These are phyloP conservation scores for Dysphania ambrosioides DNA, from an alignment of 148 eudicot genomes.

Conservation along the genomic window DNA sequence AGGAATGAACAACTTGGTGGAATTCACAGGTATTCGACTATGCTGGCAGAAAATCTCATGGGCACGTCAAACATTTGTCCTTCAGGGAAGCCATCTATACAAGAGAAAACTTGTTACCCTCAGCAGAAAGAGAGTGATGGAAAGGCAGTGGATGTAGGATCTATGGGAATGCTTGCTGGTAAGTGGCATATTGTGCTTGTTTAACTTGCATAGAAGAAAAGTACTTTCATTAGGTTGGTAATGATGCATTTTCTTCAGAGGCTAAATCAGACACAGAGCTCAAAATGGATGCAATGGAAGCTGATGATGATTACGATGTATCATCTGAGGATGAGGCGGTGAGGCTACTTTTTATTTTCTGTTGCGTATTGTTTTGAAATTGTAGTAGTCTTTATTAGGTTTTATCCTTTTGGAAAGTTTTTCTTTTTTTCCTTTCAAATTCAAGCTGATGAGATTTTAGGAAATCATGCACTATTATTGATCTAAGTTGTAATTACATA, in stretches of 20 bases:
- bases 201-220: conserved; percentile 13
- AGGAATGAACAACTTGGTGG: conserved; percentile 23
- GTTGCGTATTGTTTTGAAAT: background rate
- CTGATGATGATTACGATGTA: conserved; percentile 62
- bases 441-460: background rate
- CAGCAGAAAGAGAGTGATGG: conserved; percentile 41
- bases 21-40: conserved; percentile 80
- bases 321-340: conserved; percentile 65
- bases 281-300: conserved; percentile 38
- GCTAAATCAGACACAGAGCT: conserved; percentile 42
- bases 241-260: conserved; percentile 39
- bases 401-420: conserved; percentile 5
- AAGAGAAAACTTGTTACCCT: conserved; percentile 23
- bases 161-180: conserved; percentile 51
- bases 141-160: conserved; percentile 26
- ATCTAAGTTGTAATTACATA: background rate
- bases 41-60: conserved; percentile 95
- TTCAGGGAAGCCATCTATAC: conserved; percentile 30
- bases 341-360: conserved; percentile 18
- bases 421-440: too few relatives aligned
- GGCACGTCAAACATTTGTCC: conserved; percentile 44
- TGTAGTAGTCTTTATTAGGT: background rate
- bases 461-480: background rate
- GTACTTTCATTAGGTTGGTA: conserved; percentile 12
- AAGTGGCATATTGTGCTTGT: conserved; percentile 29